These are phyloP conservation scores for Saprolegnia parasitica DNA, from an alignment of 352 stramenopile genomes.

Conservation along the genomic window DNA sequence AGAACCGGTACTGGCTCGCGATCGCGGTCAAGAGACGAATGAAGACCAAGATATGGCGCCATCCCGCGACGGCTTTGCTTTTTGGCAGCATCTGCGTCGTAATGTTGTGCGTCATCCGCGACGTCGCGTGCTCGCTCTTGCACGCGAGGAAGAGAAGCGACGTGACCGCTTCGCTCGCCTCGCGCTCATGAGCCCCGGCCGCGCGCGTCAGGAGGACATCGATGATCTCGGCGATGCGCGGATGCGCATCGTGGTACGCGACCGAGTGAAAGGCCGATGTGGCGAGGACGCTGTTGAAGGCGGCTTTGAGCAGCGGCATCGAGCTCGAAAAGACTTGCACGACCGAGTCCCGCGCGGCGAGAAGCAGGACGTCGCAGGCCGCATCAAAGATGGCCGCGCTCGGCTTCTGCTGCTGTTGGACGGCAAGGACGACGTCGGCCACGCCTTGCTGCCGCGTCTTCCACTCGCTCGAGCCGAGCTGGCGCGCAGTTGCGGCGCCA, in stretches of 20 bases:
- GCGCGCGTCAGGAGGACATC: constrained; percentile 45
- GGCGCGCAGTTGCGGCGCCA: constrained; percentile 44
- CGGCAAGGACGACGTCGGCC: constrained; percentile 43
- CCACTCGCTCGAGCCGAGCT: constrained; percentile 55
- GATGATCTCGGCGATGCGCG: constrained; percentile 45
- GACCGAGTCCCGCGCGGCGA: constrained; percentile 54
- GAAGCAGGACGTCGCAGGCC: constrained; percentile 53
- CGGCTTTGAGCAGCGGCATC: constrained; percentile 52
- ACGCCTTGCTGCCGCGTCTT: constrained; percentile 53
- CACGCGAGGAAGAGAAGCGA: constrained; percentile 76
- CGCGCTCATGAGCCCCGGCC: constrained; percentile 69
- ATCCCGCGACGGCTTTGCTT: constrained; percentile 36
- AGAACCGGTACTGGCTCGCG: constrained; percentile 69
- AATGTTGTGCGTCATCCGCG: constrained; percentile 54
- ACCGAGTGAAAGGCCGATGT: constrained; percentile 55
- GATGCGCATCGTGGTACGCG: constrained; percentile 51
- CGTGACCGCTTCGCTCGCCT: constrained; percentile 64
- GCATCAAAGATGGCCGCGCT: constrained; percentile 52
- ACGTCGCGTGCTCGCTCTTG: constrained; percentile 69
- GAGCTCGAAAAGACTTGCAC: constrained; percentile 65
- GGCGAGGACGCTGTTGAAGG: constrained; percentile 54
- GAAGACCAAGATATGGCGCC: constrained; percentile 63
- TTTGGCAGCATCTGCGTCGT: constrained; percentile 40
- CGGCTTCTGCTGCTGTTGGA: constrained; percentile 42
- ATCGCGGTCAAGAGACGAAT: constrained; percentile 80